Base-by-base conservation (phyloP, 306 rosid species). In the Lathyrus aphaca region DNA sequence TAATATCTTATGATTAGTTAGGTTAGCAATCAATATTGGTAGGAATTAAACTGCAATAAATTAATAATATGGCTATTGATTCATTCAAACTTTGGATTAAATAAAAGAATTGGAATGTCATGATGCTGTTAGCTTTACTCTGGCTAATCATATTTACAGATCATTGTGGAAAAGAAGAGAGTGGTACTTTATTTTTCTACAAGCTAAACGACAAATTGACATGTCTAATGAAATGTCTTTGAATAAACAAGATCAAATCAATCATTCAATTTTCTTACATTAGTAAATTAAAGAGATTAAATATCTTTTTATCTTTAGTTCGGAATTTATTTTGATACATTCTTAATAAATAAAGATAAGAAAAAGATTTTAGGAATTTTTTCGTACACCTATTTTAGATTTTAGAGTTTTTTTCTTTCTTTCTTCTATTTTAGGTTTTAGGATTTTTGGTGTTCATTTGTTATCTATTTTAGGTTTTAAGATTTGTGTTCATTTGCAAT, bases 141-240 rank as follows among this genome's bases (percentile, higher is more conserved):
- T 9, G 25, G 61, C 37, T 55, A 71, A 67, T 43, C 62, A 43
- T 59, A 16, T 55, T 42, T 71, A 73, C 37, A 29, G 58, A 64
- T 70, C 37, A 40, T 66, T 71, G 75, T 66, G 74, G 61, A 62
- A 72, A 77, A 77, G 17, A 75, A 67, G 42, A 58, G 13, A 54
- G 72, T 68, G n/a, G 73, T 59, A 42, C n/a, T 10, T 66, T 30
- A 30, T 53, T 77, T 74, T 70, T 40, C 63, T 77, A 57, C 70
- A 66, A 74, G 73, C 82, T 56, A 78, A 64, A 56, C 77, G 83
- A 81, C 82, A 75, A 78, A 76, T 32, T 25, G 29, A 10, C 50
- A 54, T 39, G 64, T 54, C 67, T 40, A 30, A 76, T 38, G 72
- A 65, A 61, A 13, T 69, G 44, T 15, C 60, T 44, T 32, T 62